Conservation (phyloP, 1,284 basidiomycete genomes). For the Papiliotrema nemorosa region DNA sequence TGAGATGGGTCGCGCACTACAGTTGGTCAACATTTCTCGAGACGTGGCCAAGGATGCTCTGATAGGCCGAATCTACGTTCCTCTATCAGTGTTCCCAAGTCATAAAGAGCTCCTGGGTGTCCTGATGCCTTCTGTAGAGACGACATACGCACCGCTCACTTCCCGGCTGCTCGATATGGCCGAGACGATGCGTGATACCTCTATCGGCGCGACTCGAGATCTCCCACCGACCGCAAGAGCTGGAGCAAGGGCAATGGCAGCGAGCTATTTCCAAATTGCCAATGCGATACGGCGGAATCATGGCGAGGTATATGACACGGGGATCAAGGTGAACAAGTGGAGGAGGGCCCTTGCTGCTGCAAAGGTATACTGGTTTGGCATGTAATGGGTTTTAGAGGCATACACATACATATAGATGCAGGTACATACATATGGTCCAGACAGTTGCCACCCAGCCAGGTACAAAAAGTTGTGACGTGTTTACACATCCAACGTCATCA, state of each 20-base stretch:
- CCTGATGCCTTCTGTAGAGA: slow-evolving; percentile 7
- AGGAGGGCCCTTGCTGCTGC: slow-evolving; percentile 28
- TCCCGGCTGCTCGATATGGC: slow-evolving; percentile 36
- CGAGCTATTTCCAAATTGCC: slow-evolving; percentile 47
- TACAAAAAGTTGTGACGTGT: no score
- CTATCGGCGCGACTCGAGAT: slow-evolving; percentile 31
- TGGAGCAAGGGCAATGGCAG: slow-evolving; percentile 45
- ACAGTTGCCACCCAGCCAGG: no score
- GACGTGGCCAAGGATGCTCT: slow-evolving; percentile 48
- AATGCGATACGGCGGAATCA: slow-evolving; percentile 20
- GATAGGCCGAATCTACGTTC: slow-evolving; percentile 49
- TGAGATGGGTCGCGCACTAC: slow-evolving; percentile 50
- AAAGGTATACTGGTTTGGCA: slow-evolving; percentile 26
- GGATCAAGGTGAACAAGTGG: slow-evolving; percentile 36
- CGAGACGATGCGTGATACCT: slow-evolving; percentile 23
- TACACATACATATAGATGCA: neutral
- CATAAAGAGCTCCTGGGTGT: slow-evolving; percentile 16
- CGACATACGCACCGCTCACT: slow-evolving; percentile 27
- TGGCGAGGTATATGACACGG: slow-evolving; percentile 24
- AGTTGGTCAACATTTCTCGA: slow-evolving; percentile 49
- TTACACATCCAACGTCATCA: neutral
- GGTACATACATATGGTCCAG: no score
- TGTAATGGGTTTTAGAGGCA: neutral
- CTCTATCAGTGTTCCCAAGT: slow-evolving; percentile 32
- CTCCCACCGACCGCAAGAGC: slow-evolving; percentile 42